Base-by-base conservation (phyloP, 352 stramenopile species). In the Globisporangium nodosum region DNA sequence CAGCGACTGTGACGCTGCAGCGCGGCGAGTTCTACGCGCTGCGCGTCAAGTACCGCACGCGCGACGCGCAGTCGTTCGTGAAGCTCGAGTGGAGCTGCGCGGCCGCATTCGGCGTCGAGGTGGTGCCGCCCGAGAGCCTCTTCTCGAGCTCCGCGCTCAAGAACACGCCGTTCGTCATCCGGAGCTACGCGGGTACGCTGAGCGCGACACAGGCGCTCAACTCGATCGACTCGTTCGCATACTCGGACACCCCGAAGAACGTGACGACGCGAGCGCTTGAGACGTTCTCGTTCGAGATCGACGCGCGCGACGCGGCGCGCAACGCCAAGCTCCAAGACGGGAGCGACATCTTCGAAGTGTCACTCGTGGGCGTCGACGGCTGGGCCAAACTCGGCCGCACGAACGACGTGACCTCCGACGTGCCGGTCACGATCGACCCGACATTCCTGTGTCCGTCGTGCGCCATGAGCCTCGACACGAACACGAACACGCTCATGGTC, bases 291-390 rank as follows among this genome's bases (percentile, higher is more conserved):
- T 97, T 97, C 56, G 63, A 84, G 30, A 61, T 98, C 1, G 81
- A 97, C 63, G 76, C 92, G 4, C 74, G 76, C 49, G 89, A 97
- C 54, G 47, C 64, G 0, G 78, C 85, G 27, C 65, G 73, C 12
- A 98, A 98, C 54, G 68, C 71, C n/a, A 89, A 81, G 11, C 88
- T 90, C 52, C 92, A 97, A 35, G 81, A 87, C 53, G 94, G 91
- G 8, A 82, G 67, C 30, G 79, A 94, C 46, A 8, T 18, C 0
- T 96, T 97, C 49, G 73, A 95, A 12, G 85, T 98, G 1, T 84
- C 74, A 12, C 73, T 98, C 8, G 60, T 85, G 30, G 95, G 92
- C 3, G 68, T 67, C 11, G 72, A 65, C 15, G 92, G 87, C 11
- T 98, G 93, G 94, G 92, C 94, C 0, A 56, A 67, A 33, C 79